A percentile compares a stretch with the other conserved stretches of the same genome.
These are phyloP conservation scores for Polytrichum formosum DNA, from an alignment of 225 moss, liverwort and hornwort genomes.

Conservation along the genomic window DNA sequence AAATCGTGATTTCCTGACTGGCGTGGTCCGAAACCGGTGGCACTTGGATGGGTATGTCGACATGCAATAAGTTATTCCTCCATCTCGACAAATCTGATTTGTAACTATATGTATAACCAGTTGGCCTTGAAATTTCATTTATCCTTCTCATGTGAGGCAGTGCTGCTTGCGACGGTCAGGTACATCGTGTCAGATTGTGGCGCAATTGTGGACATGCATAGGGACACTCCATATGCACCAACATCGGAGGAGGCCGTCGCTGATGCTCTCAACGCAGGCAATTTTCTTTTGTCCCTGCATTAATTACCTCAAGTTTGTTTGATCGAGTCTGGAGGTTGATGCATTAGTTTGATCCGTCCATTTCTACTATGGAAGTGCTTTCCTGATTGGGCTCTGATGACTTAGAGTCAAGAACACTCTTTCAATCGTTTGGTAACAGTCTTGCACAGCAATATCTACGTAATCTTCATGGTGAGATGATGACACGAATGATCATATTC, in stretches of 20 bases:
- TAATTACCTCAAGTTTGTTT: background rate
- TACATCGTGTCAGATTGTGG: constrained; percentile 46
- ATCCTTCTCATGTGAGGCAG: background rate
- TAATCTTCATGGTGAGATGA: background rate
- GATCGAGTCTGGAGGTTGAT: background rate
- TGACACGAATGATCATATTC: background rate
- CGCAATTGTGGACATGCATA: constrained; percentile 26
- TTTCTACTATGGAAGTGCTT: too few relatives aligned
- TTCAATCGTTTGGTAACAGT: too few relatives aligned
- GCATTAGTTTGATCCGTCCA: too few relatives aligned
- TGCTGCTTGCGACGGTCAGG: constrained; percentile 4
- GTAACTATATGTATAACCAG: background rate
- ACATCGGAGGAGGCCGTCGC: constrained; percentile 31
- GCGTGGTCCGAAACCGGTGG: constrained; percentile 18
- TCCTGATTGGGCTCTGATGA: too few relatives aligned
- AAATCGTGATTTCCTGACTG: constrained; percentile 27
- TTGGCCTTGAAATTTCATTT: background rate
- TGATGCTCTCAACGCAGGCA: constrained; percentile 37
- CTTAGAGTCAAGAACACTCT: too few relatives aligned
- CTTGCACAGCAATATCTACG: background rate
- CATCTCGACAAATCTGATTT: background rate
- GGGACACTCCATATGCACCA: constrained; percentile 20
- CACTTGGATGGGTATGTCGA: constrained; percentile 28
- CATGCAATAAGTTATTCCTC: background rate
- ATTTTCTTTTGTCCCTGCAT: too few relatives aligned